A percentile compares a stretch with the other conserved stretches of the same genome.
These are phyloP conservation scores for Porogramme epimiltina DNA, from an alignment of 1,284 basidiomycete genomes.

Conservation along the genomic window DNA sequence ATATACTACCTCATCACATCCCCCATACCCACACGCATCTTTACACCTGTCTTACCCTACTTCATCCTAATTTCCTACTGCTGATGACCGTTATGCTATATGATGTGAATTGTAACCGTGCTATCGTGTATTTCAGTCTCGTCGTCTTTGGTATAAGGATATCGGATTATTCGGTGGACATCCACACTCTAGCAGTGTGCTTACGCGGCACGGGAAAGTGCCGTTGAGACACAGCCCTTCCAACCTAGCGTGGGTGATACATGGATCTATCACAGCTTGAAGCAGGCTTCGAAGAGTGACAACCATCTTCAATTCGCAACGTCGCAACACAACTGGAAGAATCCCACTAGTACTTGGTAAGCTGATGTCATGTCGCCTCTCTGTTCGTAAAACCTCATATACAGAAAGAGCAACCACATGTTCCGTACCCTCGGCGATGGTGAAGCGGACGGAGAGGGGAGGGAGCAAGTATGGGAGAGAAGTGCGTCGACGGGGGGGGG, in stretches of 20 bases:
- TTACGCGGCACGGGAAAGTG: too few species aligned
- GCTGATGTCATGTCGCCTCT: constrained; percentile 39
- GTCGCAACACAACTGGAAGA: constrained; percentile 11
- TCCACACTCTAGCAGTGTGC: too few species aligned
- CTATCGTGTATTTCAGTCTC: not conserved
- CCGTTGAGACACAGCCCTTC: too few species aligned
- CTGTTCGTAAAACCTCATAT: constrained; percentile 56
- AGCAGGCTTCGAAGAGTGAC: constrained; percentile 4
- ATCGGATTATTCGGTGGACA: too few species aligned
- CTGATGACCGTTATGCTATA: not conserved
- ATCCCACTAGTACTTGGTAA: constrained; percentile 23
- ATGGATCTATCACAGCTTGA: too few species aligned
- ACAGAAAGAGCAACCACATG: constrained; percentile 60
- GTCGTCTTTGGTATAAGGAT: not conserved
- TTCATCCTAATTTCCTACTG: not conserved
- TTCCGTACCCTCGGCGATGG: constrained; percentile 38
- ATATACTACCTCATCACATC: not conserved
- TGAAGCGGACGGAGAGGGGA: constrained; percentile 29
- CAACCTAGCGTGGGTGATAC: too few species aligned
- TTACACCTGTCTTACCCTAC: not conserved
- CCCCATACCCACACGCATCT: constrained; percentile 1
- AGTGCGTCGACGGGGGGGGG: constrained; percentile 27
- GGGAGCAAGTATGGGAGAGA: constrained; percentile 23
- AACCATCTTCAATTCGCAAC: constrained; percentile 21
- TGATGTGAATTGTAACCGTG: not conserved